A percentile compares a stretch with the other conserved stretches of the same genome.
Evolutionary conservation across 2,329 filamentous ascomycete species (phyloP).

Genomic region (Acephala macrosclerotiorum): DNA sequence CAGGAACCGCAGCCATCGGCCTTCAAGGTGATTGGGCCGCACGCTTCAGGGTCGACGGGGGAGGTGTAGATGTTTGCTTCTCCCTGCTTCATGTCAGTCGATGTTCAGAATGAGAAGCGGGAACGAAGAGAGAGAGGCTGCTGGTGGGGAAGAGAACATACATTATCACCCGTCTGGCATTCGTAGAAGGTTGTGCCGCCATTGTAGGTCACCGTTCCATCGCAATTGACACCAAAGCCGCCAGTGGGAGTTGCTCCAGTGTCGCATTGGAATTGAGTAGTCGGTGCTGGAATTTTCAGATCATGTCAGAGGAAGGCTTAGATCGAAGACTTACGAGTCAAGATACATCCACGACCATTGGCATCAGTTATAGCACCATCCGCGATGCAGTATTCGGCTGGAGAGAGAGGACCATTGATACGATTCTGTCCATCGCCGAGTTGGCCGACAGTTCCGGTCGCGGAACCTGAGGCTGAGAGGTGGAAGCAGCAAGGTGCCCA

Average conservation of each 20-base stretch:
- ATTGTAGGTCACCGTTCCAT: slow-evolving; percentile 57
- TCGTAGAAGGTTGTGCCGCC: slow-evolving; percentile 62
- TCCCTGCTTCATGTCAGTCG: slow-evolving; percentile 10
- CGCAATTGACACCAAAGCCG: slow-evolving; percentile 62
- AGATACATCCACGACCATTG: slow-evolving; percentile 65
- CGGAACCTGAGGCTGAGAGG: slow-evolving; percentile 55
- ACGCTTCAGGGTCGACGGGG: slow-evolving; percentile 50
- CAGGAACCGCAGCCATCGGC: slow-evolving; percentile 27
- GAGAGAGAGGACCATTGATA: slow-evolving; percentile 55
- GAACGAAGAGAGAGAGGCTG: not conserved
- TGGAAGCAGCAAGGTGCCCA: slow-evolving; percentile 56
- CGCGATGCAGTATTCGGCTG: slow-evolving; percentile 61
- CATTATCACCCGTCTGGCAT: slow-evolving; percentile 60
- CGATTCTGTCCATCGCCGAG: slow-evolving; percentile 67
- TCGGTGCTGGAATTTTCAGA: slow-evolving; percentile 8
- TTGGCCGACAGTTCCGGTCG: slow-evolving; percentile 62
- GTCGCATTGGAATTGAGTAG: slow-evolving; percentile 51
- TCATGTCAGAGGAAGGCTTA: not conserved
- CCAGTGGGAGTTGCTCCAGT: slow-evolving; percentile 55
- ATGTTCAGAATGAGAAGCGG: not conserved
- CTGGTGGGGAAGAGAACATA: slow-evolving; percentile 43
- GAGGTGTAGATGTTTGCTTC: slow-evolving; percentile 57
- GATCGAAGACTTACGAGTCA: slow-evolving; percentile 54
- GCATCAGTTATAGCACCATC: slow-evolving; percentile 61
- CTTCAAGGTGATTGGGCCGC: slow-evolving; percentile 54